A percentile compares a stretch with the other conserved stretches of the same genome.
Conservation (phyloP, 805 yeast species). For the Saccharomycopsis synnaedendra region DNA sequence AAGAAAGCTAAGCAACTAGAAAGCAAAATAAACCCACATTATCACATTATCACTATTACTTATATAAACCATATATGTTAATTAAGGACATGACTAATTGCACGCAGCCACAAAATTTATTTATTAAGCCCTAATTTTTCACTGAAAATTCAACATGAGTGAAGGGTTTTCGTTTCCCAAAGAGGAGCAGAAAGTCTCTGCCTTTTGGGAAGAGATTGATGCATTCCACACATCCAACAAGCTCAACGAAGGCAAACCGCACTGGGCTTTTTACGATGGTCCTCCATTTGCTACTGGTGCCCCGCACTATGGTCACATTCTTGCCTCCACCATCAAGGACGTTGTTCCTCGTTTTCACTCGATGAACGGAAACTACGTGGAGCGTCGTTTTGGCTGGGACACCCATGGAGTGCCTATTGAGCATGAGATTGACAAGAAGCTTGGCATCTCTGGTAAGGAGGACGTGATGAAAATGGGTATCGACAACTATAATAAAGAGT, state of each 20-base stretch:
- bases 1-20: too few relatives aligned
- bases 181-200: slow-evolving; percentile 78
- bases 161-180: slow-evolving; percentile 59
- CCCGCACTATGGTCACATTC: slow-evolving; percentile 96
- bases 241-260: slow-evolving; percentile 74
- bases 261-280: slow-evolving; percentile 92
- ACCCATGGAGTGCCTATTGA: slow-evolving; percentile 98
- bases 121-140: too few relatives aligned
- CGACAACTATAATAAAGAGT: slow-evolving; percentile 86
- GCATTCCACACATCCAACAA: slow-evolving; percentile 88
- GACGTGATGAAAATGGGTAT: slow-evolving; percentile 94
- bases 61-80: too few relatives aligned
- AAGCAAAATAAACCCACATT: too few relatives aligned
- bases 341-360: slow-evolving; percentile 96
- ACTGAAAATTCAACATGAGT: too few relatives aligned
- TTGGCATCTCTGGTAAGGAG: slow-evolving; percentile 85
- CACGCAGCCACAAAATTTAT: too few relatives aligned
- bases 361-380: slow-evolving; percentile 94
- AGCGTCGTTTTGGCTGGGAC: slow-evolving; percentile 99
- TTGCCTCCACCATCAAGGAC: slow-evolving; percentile 95
- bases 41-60: too few relatives aligned
- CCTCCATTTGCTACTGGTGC: slow-evolving; percentile 99
- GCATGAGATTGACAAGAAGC: slow-evolving; percentile 96
- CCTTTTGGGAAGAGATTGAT: slow-evolving; percentile 79
- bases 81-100: too few relatives aligned